These are phyloP conservation scores for Peronospora destructor DNA, from an alignment of 352 stramenopile species.

Conservation along the genomic window DNA sequence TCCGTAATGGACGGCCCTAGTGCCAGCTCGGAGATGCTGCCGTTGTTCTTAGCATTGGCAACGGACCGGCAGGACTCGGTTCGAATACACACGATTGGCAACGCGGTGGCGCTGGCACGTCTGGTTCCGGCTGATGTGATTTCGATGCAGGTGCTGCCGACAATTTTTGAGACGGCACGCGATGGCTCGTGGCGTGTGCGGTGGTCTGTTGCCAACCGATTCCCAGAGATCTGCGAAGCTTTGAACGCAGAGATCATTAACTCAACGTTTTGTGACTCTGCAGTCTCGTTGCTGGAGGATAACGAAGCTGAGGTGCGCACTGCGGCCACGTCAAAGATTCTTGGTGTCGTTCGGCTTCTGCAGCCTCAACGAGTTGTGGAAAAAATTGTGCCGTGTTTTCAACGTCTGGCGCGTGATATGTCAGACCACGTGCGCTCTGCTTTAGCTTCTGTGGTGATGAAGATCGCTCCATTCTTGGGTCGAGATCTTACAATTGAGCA, in stretches of 20 bases:
- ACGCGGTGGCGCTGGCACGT: conserved; percentile 91
- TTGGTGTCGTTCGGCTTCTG: conserved; percentile 47
- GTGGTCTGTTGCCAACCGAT: conserved; percentile 96
- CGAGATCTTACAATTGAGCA: conserved; percentile 90
- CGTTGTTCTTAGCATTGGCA: conserved; percentile 75
- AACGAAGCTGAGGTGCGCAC: conserved; percentile 95
- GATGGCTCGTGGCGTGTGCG: conserved; percentile 98
- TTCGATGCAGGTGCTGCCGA: conserved; percentile 79
- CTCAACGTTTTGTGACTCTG: conserved; percentile 72
- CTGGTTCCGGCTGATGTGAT: conserved; percentile 72
- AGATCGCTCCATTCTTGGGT: conserved; percentile 90
- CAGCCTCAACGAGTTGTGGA: conserved; percentile 63
- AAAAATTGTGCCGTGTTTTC: conserved; percentile 78
- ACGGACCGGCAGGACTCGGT: conserved; percentile 95
- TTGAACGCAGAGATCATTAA: conserved; percentile 71
- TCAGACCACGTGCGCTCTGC: conserved; percentile 95
- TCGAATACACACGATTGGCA: conserved; percentile 95
- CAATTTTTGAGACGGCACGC: conserved; percentile 87
- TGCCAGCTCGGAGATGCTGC: conserved; percentile 69
- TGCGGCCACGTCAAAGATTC: conserved; percentile 89
- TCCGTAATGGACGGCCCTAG: conserved; percentile 55
- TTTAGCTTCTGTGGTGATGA: conserved; percentile 92
- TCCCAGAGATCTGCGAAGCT: conserved; percentile 88
- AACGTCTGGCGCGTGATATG: conserved; percentile 93
- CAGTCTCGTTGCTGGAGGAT: conserved; percentile 94